A percentile compares a stretch with the other conserved stretches of the same genome.
phyloP scores from a whole-genome alignment of 148 eudicot species.

The Vaccinium myrtillus region DNA sequence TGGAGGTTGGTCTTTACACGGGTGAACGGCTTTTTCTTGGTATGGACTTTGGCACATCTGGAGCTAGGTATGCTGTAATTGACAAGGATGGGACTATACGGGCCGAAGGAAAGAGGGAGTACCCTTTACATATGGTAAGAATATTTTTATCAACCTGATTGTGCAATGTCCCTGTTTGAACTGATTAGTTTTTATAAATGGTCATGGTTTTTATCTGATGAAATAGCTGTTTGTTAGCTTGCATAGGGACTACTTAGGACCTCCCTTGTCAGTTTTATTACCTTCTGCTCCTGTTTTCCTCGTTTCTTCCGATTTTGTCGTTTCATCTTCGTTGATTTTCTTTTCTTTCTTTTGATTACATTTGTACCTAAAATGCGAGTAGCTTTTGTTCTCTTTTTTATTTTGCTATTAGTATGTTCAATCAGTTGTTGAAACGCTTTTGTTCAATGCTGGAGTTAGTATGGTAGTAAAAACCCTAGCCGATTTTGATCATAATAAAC shows the following conservation, averaged over 20 bases:
- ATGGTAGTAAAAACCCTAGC: too few relatives aligned
- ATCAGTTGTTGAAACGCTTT: background rate
- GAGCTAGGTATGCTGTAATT: constrained; percentile 87
- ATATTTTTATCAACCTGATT: background rate
- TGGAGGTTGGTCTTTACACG: constrained; percentile 11
- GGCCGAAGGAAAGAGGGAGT: constrained; percentile 73
- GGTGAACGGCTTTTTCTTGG: constrained; percentile 68
- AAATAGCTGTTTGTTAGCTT: background rate
- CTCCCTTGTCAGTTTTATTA: background rate
- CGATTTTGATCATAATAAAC: too few relatives aligned
- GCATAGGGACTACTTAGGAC: background rate
- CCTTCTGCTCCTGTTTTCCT: background rate
- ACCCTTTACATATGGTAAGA: constrained; percentile 65
- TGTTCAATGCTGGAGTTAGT: background rate
- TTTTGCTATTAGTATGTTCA: background rate
- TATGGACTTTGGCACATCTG: constrained; percentile 96
- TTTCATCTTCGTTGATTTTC: background rate
- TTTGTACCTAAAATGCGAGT: background rate
- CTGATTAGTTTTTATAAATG: background rate
- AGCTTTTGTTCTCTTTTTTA: background rate
- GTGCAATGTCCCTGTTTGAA: background rate
- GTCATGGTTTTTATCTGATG: background rate
- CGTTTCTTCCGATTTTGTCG: background rate
- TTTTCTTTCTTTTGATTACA: background rate
- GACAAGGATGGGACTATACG: constrained; percentile 52